Percentiles rank a stretch among this genome's conserved stretches.
Evolutionary conservation across 495 filamentous ascomycete genomes (phyloP).

Genomic region (Talaromyces wortmannii): DNA sequence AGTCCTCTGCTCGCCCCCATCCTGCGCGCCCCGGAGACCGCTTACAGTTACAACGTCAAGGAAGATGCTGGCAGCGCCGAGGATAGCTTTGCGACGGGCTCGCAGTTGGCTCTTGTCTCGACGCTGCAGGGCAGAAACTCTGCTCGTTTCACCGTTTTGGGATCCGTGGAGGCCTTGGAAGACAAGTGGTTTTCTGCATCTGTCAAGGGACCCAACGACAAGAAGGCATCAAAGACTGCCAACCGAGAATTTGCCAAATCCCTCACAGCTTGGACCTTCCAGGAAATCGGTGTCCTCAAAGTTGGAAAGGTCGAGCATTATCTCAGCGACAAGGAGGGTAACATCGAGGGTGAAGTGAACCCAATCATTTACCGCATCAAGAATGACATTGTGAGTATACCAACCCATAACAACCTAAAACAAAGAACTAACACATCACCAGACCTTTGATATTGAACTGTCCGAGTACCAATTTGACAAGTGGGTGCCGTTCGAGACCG

Average conservation of each 20-base stretch:
- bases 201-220: constrained; percentile 53
- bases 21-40: constrained; percentile 69
- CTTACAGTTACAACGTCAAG: constrained; percentile 93
- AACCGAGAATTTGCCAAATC: constrained; percentile 84
- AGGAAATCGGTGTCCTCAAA: constrained; percentile 83
- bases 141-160: constrained; percentile 81
- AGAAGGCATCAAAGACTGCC: constrained; percentile 53
- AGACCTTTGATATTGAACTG: constrained; percentile 84
- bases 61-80: constrained; percentile 70
- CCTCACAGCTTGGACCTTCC: constrained; percentile 84
- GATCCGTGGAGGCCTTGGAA: constrained; percentile 78
- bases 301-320: constrained; percentile 80
- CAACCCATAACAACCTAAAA: constrained; percentile 4
- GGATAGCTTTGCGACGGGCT: constrained; percentile 75
- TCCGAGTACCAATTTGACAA: constrained; percentile 72
- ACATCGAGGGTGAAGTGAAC: constrained; percentile 49
- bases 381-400: constrained; percentile 79
- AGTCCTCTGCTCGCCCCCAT: constrained; percentile 72
- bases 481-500: constrained; percentile 66
- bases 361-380: constrained; percentile 93
- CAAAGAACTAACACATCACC: constrained; percentile 14
- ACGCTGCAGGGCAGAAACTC: constrained; percentile 88
- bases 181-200: constrained; percentile 84
- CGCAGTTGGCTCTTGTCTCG: constrained; percentile 74
- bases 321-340: constrained; percentile 42